phyloP scores from a whole-genome alignment of 2,329 filamentous ascomycete species.

The Didymella keratinophila region DNA sequence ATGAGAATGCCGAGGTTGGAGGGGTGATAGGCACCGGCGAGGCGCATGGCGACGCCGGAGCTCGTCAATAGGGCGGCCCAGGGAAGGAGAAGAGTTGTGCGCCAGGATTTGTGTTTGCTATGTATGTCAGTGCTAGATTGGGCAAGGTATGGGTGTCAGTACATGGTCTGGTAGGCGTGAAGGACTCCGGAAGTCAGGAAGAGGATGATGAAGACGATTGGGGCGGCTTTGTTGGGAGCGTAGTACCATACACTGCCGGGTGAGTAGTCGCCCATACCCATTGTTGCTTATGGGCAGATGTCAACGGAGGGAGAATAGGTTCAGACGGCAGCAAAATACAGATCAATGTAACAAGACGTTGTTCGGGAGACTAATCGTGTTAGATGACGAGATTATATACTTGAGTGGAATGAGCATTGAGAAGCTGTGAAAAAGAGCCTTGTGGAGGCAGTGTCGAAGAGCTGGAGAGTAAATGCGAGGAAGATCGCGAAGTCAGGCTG shows the following conservation, averaged over 20 bases:
- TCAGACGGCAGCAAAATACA: neutral
- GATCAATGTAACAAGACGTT: neutral
- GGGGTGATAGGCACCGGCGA: constrained; percentile 62
- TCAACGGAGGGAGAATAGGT: neutral
- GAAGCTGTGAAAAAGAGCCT: neutral
- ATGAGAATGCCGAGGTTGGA: constrained; percentile 53
- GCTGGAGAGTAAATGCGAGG: neutral
- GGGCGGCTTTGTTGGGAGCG: constrained; percentile 63
- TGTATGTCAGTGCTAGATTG: neutral
- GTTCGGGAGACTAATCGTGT: neutral
- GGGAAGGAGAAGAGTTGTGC: constrained; percentile 62
- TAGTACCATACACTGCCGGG: constrained; percentile 54
- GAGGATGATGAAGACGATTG: constrained; percentile 61
- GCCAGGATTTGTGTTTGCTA: constrained; percentile 66
- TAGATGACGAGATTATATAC: neutral
- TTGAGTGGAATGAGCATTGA: neutral
- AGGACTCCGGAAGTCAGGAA: constrained; percentile 57
- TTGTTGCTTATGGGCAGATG: constrained; percentile 10
- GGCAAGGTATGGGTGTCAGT: constrained; percentile 31
- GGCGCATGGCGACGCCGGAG: constrained; percentile 63
- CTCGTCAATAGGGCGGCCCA: constrained; percentile 64
- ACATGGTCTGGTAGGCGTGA: constrained; percentile 66
- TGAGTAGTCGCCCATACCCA: constrained; percentile 47
- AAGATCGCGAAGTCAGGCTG: constrained; percentile 9
- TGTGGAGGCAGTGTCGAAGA: constrained; percentile 5